Percentiles rank a stretch among this genome's conserved stretches.
phyloP scores from a whole-genome alignment of 1,139 yeast genomes.

The Saccharomyces pastorianus region DNA sequence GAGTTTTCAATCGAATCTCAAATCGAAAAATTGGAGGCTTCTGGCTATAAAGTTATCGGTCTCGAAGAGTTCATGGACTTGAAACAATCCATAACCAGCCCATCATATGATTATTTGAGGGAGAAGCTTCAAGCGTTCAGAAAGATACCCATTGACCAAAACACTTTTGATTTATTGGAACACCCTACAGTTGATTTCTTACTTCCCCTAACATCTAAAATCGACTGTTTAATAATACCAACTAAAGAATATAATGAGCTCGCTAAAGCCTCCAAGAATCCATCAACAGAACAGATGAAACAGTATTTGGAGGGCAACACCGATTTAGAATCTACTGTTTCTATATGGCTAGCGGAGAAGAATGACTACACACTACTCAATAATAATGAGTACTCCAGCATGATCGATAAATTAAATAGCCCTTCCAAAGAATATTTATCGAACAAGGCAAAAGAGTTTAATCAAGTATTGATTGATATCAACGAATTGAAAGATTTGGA shows the following conservation, averaged over 20 bases:
- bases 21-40: neutral
- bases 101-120: slow-evolving; percentile 30
- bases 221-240: slow-evolving; percentile 2
- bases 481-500: slow-evolving; percentile 1
- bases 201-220: slow-evolving; percentile 1
- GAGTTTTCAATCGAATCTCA: neutral
- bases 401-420: slow-evolving; percentile 1
- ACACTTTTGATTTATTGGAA: slow-evolving; percentile 6
- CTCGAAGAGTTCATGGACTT: neutral
- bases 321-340: neutral
- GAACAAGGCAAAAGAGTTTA: neutral
- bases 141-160: slow-evolving; percentile 19
- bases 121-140: slow-evolving; percentile 14
- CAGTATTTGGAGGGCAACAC: neutral
- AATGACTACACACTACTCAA: neutral
- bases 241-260: slow-evolving; percentile 2
- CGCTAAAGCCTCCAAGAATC: neutral
- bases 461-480: neutral
- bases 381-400: slow-evolving; percentile 12
- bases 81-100: slow-evolving; percentile 11
- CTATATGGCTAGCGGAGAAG: neutral
- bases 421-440: slow-evolving; percentile 7
- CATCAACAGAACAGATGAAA: neutral
- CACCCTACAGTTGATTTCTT: slow-evolving; percentile 16
- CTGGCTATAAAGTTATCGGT: neutral